phyloP scores from a whole-genome alignment of 495 filamentous ascomycete genomes.

The Glonium stellatum region DNA sequence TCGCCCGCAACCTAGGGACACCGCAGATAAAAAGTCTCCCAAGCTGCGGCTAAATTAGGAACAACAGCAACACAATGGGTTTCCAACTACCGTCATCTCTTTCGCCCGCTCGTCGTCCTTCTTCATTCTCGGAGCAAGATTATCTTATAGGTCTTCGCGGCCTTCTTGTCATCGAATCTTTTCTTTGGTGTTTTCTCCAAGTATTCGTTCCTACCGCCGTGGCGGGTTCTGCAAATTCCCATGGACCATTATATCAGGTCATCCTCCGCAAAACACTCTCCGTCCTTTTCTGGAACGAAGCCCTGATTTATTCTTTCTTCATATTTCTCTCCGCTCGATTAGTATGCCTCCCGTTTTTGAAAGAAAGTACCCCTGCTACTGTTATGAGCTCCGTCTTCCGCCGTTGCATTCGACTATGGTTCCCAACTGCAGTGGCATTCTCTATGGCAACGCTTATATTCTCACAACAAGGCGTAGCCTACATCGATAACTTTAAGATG shows the following conservation, averaged over 20 bases:
- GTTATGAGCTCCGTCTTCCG: conserved; percentile 28
- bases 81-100: conserved; percentile 7
- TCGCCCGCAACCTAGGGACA: not conserved
- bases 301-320: conserved; percentile 35
- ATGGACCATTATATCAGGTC: conserved; percentile 27
- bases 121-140: conserved; percentile 18
- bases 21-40: not conserved
- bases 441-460: conserved; percentile 28
- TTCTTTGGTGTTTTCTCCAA: conserved; percentile 36
- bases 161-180: conserved; percentile 31
- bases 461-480: conserved; percentile 11
- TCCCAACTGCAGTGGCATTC: conserved; percentile 31
- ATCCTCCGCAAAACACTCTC: conserved; percentile 34
- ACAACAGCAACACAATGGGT: conserved; percentile 6
- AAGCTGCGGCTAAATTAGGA: not conserved
- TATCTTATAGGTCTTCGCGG: conserved; percentile 37
- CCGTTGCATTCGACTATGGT: conserved; percentile 29
- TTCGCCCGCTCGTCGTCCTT: conserved; percentile 2
- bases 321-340: conserved; percentile 37
- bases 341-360: conserved; percentile 35
- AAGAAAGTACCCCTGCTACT: conserved; percentile 18
- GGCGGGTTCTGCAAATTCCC: conserved; percentile 19
- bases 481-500: conserved; percentile 24
- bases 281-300: conserved; percentile 38
- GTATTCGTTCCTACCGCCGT: conserved; percentile 34